phyloP scores from a whole-genome alignment of 2,329 filamentous ascomycete species.

The Dactylellina sp. region DNA sequence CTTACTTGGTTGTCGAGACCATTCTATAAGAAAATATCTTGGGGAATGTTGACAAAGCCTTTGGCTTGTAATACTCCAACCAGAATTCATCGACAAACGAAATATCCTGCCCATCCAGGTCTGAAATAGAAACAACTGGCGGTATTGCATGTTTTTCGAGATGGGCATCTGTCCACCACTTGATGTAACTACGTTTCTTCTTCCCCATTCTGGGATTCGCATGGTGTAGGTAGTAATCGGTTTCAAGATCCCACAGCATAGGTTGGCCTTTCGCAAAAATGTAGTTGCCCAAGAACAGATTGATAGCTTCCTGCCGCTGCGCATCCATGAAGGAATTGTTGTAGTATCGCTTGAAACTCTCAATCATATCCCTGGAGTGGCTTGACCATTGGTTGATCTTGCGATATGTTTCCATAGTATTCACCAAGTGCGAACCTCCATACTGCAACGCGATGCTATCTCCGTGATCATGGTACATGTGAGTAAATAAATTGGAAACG shows the following conservation, averaged over 20 bases:
- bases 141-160: slow-evolving; percentile 72
- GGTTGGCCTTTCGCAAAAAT: slow-evolving; percentile 87
- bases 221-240: slow-evolving; percentile 96
- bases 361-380: slow-evolving; percentile 97
- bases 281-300: slow-evolving; percentile 96
- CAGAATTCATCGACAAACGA: slow-evolving; percentile 72
- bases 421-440: slow-evolving; percentile 95
- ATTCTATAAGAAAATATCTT: slow-evolving; percentile 95
- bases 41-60: slow-evolving; percentile 85
- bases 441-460: slow-evolving; percentile 99
- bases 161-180: slow-evolving; percentile 84
- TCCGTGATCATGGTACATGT: slow-evolving; percentile 98
- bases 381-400: slow-evolving; percentile 99
- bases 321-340: slow-evolving; percentile 98
- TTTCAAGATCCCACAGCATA: slow-evolving; percentile 95
- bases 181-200: slow-evolving; percentile 78
- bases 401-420: slow-evolving; percentile 98
- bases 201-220: slow-evolving; percentile 76
- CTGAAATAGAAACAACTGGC: slow-evolving; percentile 62
- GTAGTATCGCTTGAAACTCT: slow-evolving; percentile 98
- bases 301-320: slow-evolving; percentile 98
- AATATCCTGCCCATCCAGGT: slow-evolving; percentile 53
- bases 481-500: slow-evolving; percentile 93
- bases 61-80: slow-evolving; percentile 94
- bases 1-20: slow-evolving; percentile 87